These are phyloP conservation scores for Trichoderma hamatum DNA, from an alignment of 2,329 filamentous ascomycete genomes.

Conservation along the genomic window DNA sequence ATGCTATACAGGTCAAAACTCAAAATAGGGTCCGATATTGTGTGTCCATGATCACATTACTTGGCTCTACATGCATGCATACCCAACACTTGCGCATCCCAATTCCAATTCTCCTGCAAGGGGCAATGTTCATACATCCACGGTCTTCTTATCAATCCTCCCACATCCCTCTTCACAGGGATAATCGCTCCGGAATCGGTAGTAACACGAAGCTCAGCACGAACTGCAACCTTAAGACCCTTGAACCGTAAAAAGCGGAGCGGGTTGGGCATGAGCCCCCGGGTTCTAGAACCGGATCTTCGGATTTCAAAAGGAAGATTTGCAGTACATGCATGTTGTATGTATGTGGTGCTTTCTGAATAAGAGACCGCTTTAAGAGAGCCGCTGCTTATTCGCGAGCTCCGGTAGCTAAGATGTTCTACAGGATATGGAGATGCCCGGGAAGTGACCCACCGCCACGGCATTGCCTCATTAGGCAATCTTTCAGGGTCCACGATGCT, in stretches of 20 bases:
- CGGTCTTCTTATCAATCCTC: neutral
- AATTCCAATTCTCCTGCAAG: neutral
- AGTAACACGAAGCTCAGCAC: neutral
- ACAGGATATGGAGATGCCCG: neutral
- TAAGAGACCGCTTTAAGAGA: neutral
- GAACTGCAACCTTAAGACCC: neutral
- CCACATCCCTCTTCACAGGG: neutral
- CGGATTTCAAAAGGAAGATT: neutral
- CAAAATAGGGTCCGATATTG: neutral
- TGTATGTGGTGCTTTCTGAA: neutral
- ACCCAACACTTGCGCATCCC: neutral
- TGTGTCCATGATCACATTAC: neutral
- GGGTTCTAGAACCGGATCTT: conserved; percentile 11
- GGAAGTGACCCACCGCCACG: conserved; percentile 5
- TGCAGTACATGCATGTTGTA: neutral
- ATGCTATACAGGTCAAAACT: neutral
- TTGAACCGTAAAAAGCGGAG: conserved; percentile 7
- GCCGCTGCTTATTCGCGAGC: neutral
- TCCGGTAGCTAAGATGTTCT: neutral
- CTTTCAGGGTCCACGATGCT: conserved; percentile 28
- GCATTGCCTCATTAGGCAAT: conserved; percentile 29
- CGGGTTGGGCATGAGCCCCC: neutral
- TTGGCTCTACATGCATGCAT: neutral
- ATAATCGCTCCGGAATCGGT: neutral
- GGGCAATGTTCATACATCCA: neutral